A percentile compares a stretch with the other conserved stretches of the same genome.
phyloP scores from a whole-genome alignment of 176 grass and related monocot species.

The Oryza officinalis region DNA sequence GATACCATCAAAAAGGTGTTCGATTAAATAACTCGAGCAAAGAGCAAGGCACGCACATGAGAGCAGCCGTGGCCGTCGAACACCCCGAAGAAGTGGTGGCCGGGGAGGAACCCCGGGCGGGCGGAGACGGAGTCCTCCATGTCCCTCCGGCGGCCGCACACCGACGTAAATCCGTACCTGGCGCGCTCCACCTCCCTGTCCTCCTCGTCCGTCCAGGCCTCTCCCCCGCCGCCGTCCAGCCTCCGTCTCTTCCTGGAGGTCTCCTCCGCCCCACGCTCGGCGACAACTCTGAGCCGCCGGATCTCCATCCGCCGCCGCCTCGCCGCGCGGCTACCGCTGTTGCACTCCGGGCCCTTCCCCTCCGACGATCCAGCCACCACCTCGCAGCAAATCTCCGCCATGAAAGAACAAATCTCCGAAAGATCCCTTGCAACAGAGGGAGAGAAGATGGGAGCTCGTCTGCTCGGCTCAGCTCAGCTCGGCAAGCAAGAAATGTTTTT shows the following conservation, averaged over 20 bases:
- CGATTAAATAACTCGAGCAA: neutral
- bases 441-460: neutral
- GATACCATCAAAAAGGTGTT: neutral
- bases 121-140: slow-evolving; percentile 84
- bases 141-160: slow-evolving; percentile 78
- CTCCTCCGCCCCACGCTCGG: neutral
- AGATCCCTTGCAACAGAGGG: neutral
- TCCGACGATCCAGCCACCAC: slow-evolving; percentile 23
- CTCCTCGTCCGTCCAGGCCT: slow-evolving; percentile 11
- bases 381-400: slow-evolving; percentile 62
- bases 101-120: slow-evolving; percentile 42
- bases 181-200: slow-evolving; percentile 4
- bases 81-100: slow-evolving; percentile 78
- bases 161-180: slow-evolving; percentile 56
- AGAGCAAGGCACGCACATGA: slow-evolving; percentile 49
- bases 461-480: neutral
- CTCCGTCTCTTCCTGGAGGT: slow-evolving; percentile 37
- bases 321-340: slow-evolving; percentile 42
- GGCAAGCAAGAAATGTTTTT: neutral
- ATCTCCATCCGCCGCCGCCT: slow-evolving; percentile 61
- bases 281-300: slow-evolving; percentile 49
- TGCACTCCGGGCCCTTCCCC: slow-evolving; percentile 16
- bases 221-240: neutral
- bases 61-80: slow-evolving; percentile 98
- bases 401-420: neutral